Evolutionary conservation across 192 early-diverging fungal genomes (phyloP), one percentile per base, ranked within the genome.

Genomic region (Umbelopsis vinacea): DNA sequence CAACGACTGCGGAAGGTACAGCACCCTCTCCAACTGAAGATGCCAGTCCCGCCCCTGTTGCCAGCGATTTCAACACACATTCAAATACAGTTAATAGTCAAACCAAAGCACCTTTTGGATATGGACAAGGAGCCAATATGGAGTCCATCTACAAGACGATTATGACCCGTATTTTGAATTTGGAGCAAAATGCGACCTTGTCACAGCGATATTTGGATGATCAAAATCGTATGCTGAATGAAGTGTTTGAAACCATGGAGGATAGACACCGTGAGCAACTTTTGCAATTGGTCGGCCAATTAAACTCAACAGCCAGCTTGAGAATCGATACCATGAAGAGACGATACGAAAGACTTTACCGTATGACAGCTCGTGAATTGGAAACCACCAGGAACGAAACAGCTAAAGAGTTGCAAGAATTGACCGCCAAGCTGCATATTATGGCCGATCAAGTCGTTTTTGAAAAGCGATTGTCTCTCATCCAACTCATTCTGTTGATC

Each of bases 101-200:
- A 55, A 33, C 55, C 22, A 67, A 67, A 24, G 24, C 48, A 0
- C 46, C 60, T 21, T 45, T 52, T n/a, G 63, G 72, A 23, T 50
- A 67, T 38, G 69, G 69, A 17, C 69, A 75, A 46, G 71, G 50
- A 19, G 74, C 77, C 22, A 76, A 80, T 1, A 87, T 88, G 14
- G 95, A 94, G 53, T 92, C 88, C 38, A 91, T 96, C 43, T 97
- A 94, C 79, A 96, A 96, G 66, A 95, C 91, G 9, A 96, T 98
- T 38, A 89, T 94, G 85, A 95, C 92, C 69, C 89, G 96, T 15
- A 80, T 98, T 2, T 77, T 81, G 37, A 77, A 83, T 15, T 81
- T 98, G 11, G 97, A 98, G 72, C 80, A 89, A 23, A 96, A 96
- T 74, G 83, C 92, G 3, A 93, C 92, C 0, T 73, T 92, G 19